A percentile compares a stretch with the other conserved stretches of the same genome.
phyloP scores from a whole-genome alignment of 2,329 filamentous ascomycete genomes.

The Metarhizium humberi region DNA sequence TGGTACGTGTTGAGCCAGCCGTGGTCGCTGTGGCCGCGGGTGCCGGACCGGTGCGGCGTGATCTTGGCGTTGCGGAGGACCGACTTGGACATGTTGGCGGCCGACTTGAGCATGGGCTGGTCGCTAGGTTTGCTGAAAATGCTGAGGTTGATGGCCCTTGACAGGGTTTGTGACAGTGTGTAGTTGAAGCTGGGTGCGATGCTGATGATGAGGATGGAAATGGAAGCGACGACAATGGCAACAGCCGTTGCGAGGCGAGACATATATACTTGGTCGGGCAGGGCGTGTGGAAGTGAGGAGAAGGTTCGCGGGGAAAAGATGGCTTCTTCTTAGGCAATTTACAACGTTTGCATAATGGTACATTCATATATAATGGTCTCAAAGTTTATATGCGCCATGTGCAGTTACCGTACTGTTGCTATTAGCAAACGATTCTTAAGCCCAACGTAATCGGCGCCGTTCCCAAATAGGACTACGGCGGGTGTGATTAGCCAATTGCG shows the following conservation, averaged over 20 bases:
- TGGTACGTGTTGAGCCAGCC: slow-evolving; percentile 85
- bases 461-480: slow-evolving; percentile 1
- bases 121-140: slow-evolving; percentile 4
- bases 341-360: background rate
- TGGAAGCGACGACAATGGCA: slow-evolving; percentile 26
- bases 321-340: slow-evolving; percentile 2
- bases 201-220: slow-evolving; percentile 27
- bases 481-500: background rate
- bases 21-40: slow-evolving; percentile 69
- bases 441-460: background rate
- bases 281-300: slow-evolving; percentile 12
- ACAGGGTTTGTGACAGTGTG: slow-evolving; percentile 7
- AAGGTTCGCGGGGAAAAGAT: slow-evolving; percentile 12
- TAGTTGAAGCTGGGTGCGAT: slow-evolving; percentile 10
- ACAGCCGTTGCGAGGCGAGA: slow-evolving; percentile 20
- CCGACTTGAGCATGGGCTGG: slow-evolving; percentile 24
- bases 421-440: slow-evolving; percentile 8
- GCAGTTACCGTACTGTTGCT: background rate
- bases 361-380: background rate
- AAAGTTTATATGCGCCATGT: background rate
- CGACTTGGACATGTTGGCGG: slow-evolving; percentile 49
- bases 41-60: slow-evolving; percentile 60
- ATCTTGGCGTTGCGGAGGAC: slow-evolving; percentile 59
- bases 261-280: slow-evolving; percentile 26
- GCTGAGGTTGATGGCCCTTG: slow-evolving; percentile 5